A percentile compares a stretch with the other conserved stretches of the same genome.
Conservation (phyloP, 2,329 filamentous ascomycete species). For the Penicillium digitatum region DNA sequence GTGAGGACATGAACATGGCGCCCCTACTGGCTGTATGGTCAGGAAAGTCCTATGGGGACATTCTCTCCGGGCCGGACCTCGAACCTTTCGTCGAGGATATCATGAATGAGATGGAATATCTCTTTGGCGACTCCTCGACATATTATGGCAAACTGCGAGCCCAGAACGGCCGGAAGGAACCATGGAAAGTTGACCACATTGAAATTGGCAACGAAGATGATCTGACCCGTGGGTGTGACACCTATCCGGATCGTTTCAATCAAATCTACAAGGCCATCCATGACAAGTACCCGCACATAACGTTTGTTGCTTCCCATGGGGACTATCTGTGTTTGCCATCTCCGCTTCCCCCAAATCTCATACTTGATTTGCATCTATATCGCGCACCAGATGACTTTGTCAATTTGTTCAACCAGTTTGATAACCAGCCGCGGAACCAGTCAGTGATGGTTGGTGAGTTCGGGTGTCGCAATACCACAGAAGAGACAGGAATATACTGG, state of each 20-base stretch:
- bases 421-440: constrained; percentile 45
- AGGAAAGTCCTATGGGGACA: constrained; percentile 53
- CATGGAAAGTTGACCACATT: constrained; percentile 57
- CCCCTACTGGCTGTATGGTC: constrained; percentile 56
- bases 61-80: constrained; percentile 49
- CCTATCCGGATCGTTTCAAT: constrained; percentile 55
- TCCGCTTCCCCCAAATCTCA: constrained; percentile 35
- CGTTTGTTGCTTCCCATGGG: constrained; percentile 50
- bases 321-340: constrained; percentile 28
- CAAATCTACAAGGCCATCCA: constrained; percentile 58
- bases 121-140: constrained; percentile 52
- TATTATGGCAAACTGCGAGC: constrained; percentile 57
- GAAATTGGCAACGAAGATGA: constrained; percentile 67
- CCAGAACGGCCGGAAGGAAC: constrained; percentile 56
- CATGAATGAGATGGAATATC: constrained; percentile 61
- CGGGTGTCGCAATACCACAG: constrained; percentile 25
- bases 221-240: constrained; percentile 50
- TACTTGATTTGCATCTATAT: constrained; percentile 53
- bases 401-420: constrained; percentile 51
- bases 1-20: constrained; percentile 58
- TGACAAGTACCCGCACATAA: constrained; percentile 53
- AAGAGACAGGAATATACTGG: constrained; percentile 21
- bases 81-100: constrained; percentile 57
- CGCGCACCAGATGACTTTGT: constrained; percentile 50
- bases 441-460: constrained; percentile 33